These are phyloP conservation scores for Mercurialis annua DNA, from an alignment of 345 rosid genomes.

Conservation along the genomic window DNA sequence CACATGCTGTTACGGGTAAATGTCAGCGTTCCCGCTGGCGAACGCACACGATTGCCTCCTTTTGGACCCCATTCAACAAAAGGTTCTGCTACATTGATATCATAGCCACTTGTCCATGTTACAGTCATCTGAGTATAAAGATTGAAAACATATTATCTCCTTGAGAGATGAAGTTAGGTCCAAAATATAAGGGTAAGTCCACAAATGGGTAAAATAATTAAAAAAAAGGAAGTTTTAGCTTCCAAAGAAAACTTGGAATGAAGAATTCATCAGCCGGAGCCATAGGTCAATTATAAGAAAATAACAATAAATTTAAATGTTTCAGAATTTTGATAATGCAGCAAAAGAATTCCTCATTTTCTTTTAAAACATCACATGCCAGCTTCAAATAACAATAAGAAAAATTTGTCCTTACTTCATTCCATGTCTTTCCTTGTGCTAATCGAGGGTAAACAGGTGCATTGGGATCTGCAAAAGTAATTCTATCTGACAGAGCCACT, in stretches of 20 bases:
- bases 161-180: neutral
- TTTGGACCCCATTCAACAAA: slow-evolving; percentile 63
- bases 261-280: neutral
- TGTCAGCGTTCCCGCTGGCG: slow-evolving; percentile 67
- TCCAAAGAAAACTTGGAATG: neutral
- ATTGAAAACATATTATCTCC: neutral
- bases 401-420: slow-evolving; percentile 47
- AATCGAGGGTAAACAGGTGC: slow-evolving; percentile 70
- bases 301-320: neutral
- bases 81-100: slow-evolving; percentile 49
- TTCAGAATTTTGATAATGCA: neutral
- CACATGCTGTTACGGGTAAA: slow-evolving; percentile 51
- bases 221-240: neutral
- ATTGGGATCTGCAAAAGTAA: slow-evolving; percentile 55
- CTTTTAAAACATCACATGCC: neutral
- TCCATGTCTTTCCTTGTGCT: slow-evolving; percentile 68
- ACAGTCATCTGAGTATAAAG: slow-evolving; percentile 54
- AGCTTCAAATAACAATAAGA: slow-evolving; percentile 3
- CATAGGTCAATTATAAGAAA: neutral
- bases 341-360: neutral
- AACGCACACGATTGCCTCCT: slow-evolving; percentile 35
- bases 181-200: neutral
- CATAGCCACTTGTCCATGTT: slow-evolving; percentile 82
- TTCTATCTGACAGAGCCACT: slow-evolving; percentile 56
- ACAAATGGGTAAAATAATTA: neutral